Evolutionary conservation across 2,329 filamentous ascomycete genomes (phyloP).

Genomic region (Tolypocladium amazonense): DNA sequence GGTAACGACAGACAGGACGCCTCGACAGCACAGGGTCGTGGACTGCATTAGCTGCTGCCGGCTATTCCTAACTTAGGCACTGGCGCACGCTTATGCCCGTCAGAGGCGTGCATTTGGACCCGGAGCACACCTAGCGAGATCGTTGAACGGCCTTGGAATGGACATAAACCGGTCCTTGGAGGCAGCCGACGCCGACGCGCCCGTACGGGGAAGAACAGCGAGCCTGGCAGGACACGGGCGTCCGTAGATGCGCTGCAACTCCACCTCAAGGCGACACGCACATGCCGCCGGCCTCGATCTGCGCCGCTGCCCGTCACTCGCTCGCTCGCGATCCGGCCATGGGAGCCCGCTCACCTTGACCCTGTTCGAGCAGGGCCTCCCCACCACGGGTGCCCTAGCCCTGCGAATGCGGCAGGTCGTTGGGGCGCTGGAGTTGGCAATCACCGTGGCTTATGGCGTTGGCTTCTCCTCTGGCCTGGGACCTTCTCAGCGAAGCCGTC

Average conservation of each 20-base stretch:
- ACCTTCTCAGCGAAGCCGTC: background rate
- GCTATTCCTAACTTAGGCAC: background rate
- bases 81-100: background rate
- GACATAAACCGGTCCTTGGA: background rate
- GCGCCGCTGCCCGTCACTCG: background rate
- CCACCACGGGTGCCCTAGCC: background rate
- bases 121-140: background rate
- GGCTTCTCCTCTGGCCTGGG: background rate
- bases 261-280: background rate
- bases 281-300: background rate
- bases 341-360: background rate
- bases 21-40: background rate
- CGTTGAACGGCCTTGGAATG: background rate
- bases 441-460: background rate
- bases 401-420: background rate
- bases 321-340: background rate
- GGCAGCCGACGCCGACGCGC: background rate
- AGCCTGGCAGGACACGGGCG: background rate
- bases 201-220: background rate
- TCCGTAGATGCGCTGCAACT: background rate
- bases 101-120: background rate
- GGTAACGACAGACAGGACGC: background rate
- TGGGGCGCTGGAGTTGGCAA: background rate
- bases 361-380: background rate
- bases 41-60: constrained; percentile 1